A percentile compares a stretch with the other conserved stretches of the same genome.
phyloP scores from a whole-genome alignment of 1,139 yeast genomes.

The Torulaspora pretoriensis region DNA sequence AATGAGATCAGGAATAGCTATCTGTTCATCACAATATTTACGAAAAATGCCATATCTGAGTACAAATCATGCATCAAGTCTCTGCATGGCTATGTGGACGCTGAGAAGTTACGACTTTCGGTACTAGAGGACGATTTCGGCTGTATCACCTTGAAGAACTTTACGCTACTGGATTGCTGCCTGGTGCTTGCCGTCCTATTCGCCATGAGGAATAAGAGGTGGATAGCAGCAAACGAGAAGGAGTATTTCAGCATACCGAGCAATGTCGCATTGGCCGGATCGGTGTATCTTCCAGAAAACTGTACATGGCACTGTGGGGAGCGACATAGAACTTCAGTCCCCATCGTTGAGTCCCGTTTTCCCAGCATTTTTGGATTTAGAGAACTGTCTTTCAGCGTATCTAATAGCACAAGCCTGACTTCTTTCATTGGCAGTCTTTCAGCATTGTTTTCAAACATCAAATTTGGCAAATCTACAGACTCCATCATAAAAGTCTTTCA shows the following conservation, averaged over 20 bases:
- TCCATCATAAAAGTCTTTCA: slow-evolving; percentile 12
- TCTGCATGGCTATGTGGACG: slow-evolving; percentile 19
- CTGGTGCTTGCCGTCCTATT: slow-evolving; percentile 23
- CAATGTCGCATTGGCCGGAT: slow-evolving; percentile 19
- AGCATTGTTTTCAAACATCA: slow-evolving; percentile 11
- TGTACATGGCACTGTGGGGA: neutral
- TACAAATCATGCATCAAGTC: slow-evolving; percentile 15
- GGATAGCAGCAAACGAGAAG: slow-evolving; percentile 10
- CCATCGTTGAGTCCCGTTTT: neutral
- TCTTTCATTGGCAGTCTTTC: slow-evolving; percentile 15
- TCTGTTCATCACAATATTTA: slow-evolving; percentile 19
- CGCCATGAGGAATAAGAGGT: slow-evolving; percentile 18
- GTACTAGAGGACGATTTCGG: slow-evolving; percentile 1
- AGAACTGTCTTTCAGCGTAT: slow-evolving; percentile 12
- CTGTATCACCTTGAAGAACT: slow-evolving; percentile 18
- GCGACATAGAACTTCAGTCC: neutral
- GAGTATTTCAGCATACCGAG: slow-evolving; percentile 17
- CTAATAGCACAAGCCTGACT: slow-evolving; percentile 7
- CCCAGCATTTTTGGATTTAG: slow-evolving; percentile 10
- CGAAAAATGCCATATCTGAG: slow-evolving; percentile 3
- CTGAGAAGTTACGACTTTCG: slow-evolving; percentile 15
- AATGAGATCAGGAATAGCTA: slow-evolving; percentile 20
- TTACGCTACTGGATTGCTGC: slow-evolving; percentile 27
- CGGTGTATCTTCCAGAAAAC: slow-evolving; percentile 19
- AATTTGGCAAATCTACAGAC: slow-evolving; percentile 18